Evolutionary conservation across 2,329 filamentous ascomycete species (phyloP).

Genomic region (Dryadomyces quercus-mongolicae): DNA sequence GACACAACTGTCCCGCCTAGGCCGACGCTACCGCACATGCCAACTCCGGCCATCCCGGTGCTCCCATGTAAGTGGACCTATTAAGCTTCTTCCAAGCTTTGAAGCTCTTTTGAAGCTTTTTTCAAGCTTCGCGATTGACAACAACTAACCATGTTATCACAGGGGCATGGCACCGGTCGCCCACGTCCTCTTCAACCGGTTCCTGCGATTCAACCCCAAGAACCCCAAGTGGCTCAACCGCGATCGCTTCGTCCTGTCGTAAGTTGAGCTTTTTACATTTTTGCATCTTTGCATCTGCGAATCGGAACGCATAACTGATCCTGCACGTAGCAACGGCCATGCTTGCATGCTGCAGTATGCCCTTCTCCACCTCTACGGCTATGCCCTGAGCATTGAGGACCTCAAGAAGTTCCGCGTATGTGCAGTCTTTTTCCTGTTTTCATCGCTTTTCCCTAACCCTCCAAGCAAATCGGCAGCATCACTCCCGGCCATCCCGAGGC

Average conservation of each 20-base stretch:
- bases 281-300: not conserved
- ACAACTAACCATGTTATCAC: slow-evolving; percentile 15
- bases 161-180: slow-evolving; percentile 84
- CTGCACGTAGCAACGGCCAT: slow-evolving; percentile 72
- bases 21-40: slow-evolving; percentile 93
- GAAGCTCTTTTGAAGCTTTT: no score
- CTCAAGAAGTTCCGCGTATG: slow-evolving; percentile 92
- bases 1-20: slow-evolving; percentile 32
- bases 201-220: slow-evolving; percentile 99
- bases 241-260: slow-evolving; percentile 98
- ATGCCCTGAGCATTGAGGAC: slow-evolving; percentile 75
- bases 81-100: not conserved
- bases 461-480: slow-evolving; percentile 50
- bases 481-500: slow-evolving; percentile 94
- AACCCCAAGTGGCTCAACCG: slow-evolving; percentile 96
- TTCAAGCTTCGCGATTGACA: not conserved
- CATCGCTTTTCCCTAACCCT: not conserved
- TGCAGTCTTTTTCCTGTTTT: not conserved
- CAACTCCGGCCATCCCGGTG: slow-evolving; percentile 97
- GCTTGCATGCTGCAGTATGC: slow-evolving; percentile 99
- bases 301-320: not conserved
- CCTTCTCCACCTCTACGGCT: slow-evolving; percentile 93
- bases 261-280: no score
- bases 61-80: slow-evolving; percentile 62
- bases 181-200: slow-evolving; percentile 97